Evolutionary conservation across 2,329 filamentous ascomycete genomes (phyloP), one percentile per base, ranked within the genome.

Genomic region (Paracamarosporium sp.): DNA sequence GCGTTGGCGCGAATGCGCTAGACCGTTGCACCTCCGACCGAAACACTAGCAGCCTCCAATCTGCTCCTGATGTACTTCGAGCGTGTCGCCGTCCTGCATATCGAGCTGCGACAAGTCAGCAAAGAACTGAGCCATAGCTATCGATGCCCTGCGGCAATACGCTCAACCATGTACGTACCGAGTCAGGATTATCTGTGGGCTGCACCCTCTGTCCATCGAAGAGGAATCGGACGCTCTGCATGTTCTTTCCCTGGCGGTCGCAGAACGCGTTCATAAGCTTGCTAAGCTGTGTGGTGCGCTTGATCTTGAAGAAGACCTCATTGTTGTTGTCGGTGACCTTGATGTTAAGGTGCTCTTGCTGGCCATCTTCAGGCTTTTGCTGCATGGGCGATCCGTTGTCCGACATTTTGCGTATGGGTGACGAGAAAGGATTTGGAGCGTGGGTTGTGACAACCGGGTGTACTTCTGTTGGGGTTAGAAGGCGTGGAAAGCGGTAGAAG

Each of bases 241-340:
- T 81, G 31, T 89, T 87, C 83, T 98, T 98, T 69, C 95, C 95
- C 77, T 97, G 93, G 24, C 95, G 88, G 67, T 98, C 94, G 79
- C 95, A 99, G 78, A 98, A 99, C 20, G 95, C 95, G 61, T 92
- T 90, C 95, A 99, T 99, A 54, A 99, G 84, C 83, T 99, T 99
- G 81, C 97, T 95, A 1, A 99, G 86, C 77, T 93, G 91, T 1
- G 95, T 99, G 22, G 90, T 93, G 35, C 93, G 88, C 89, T 99
- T 99, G 82, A 99, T 99, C 85, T 99, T 99, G 85, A 99, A 99
- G 79, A 98, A 99, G 70, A 99, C 94, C 77, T 99, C 95, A 77
- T 99, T 99, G 82, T 97, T 97, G 82, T 96, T 97, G 71, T 99
- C 95, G 0, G 95, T 98, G 13, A 99, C 95, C 78, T 99, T 99